These are phyloP conservation scores for Papilionanthe hybrid DNA, from an alignment of 116 monocot species.

Conservation along the genomic window DNA sequence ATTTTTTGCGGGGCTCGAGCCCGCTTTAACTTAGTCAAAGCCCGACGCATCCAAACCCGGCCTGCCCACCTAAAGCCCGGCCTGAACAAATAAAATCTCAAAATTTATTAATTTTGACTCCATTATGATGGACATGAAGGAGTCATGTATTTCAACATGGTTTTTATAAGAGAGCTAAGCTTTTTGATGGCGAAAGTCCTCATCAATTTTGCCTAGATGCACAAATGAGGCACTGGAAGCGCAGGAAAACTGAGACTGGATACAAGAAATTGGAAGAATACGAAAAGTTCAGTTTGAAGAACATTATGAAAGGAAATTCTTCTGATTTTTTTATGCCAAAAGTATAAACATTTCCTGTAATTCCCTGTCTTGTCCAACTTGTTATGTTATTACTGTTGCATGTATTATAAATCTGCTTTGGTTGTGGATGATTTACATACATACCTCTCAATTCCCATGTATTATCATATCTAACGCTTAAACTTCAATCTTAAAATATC, in stretches of 20 bases:
- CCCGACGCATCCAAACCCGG: too few species aligned
- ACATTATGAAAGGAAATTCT: slow-evolving; percentile 78
- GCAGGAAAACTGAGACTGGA: slow-evolving; percentile 66
- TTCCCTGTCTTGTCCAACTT: background rate
- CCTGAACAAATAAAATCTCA: too few species aligned
- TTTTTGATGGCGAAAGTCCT: slow-evolving; percentile 68
- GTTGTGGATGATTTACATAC: too few species aligned
- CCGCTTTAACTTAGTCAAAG: too few species aligned
- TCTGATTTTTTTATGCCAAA: slow-evolving; percentile 68
- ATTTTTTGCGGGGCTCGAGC: too few species aligned
- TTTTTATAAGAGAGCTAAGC: slow-evolving; percentile 72
- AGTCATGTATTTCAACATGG: slow-evolving; percentile 50
- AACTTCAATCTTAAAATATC: too few species aligned
- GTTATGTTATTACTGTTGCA: background rate
- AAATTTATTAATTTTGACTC: slow-evolving; percentile 17
- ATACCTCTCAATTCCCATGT: too few species aligned
- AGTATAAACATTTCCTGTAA: slow-evolving; percentile 28
- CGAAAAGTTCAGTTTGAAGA: slow-evolving; percentile 62
- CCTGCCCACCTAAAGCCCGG: too few species aligned
- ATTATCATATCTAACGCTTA: too few species aligned
- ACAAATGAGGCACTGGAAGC: slow-evolving; percentile 74
- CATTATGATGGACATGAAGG: slow-evolving; percentile 26
- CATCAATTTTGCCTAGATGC: slow-evolving; percentile 75
- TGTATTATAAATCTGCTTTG: background rate
- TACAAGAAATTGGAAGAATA: slow-evolving; percentile 84